Evolutionary conservation across 1,139 yeast species (phyloP), one percentile per base, ranked within the genome.

Genomic region (Lodderomyces metapsilosis): DNA sequence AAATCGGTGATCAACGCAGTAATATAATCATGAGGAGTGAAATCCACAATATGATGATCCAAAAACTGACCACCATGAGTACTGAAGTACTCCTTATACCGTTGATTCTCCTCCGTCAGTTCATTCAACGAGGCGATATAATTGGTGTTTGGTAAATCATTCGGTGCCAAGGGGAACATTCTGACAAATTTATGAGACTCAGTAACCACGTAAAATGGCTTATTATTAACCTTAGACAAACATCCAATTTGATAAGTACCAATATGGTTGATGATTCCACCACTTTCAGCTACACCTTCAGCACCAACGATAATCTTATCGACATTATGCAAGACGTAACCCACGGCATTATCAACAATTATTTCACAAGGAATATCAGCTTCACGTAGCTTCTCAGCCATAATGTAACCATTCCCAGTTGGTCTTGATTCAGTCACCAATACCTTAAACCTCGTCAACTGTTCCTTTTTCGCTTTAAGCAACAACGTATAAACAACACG

Each of bases 281-380:
- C 99, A 61, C 95, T 85, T 69, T 92, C 99, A 2, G 96, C 96
- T 4, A 92, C 98, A 49, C 99, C 99, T 64, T 92, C 98, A 1
- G 98, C 98, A 43, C 99, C 99, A 49, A 92, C 94, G 50, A 94
- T 78, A 7, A 94, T 86, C 64, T 92, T 91, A 66, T 91, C 96
- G 11, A 91, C 91, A 59, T 85, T 85, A 61, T 88, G 94, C 48
- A 94, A 84, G 24, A 89, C 91, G 52, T 84, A 88, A 0, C 98
- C 98, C 11, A 92, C 98, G 5, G 95, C 96, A 45, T 89, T 82
- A 59, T 94, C 99, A 16, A 89, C 94, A 44, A 94, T 85, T 41
- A 89, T 75, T 42, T 89, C 85, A 13, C 87, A 94, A 0, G 98
- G 98, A n/a, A 94, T 87, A 15, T 86, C 94, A n/a, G 80, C 76